phyloP scores from a whole-genome alignment of 2,329 filamentous ascomycete species.

The Coleophoma crateriformis region DNA sequence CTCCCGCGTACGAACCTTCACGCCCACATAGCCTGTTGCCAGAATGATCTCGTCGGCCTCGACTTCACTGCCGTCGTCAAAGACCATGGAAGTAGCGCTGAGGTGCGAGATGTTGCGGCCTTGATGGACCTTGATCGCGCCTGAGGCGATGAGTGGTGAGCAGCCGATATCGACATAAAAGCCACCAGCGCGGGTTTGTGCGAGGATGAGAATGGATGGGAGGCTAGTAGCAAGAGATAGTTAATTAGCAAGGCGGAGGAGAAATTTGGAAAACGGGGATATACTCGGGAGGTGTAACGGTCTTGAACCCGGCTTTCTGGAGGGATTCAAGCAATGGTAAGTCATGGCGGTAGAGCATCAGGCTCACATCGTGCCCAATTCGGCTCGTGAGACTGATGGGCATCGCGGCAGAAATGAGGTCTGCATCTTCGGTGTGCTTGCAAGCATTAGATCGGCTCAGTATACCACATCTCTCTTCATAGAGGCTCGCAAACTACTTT shows the following conservation, averaged over 20 bases:
- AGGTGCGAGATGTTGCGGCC: constrained; percentile 37
- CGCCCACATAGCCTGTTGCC: constrained; percentile 43
- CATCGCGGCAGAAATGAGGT: constrained; percentile 50
- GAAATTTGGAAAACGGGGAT: too few relatives aligned
- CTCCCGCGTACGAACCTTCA: constrained; percentile 40
- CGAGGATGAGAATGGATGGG: constrained; percentile 38
- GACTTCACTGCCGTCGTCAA: constrained; percentile 38
- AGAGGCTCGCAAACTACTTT: constrained; percentile 16
- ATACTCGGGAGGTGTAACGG: constrained; percentile 44
- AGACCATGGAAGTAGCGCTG: constrained; percentile 25
- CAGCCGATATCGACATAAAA: constrained; percentile 52
- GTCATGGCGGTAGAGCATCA: constrained; percentile 28
- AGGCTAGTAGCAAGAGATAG: constrained; percentile 37
- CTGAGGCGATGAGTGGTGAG: constrained; percentile 41
- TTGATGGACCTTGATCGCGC: constrained; percentile 44
- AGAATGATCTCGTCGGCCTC: constrained; percentile 45
- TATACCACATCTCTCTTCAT: too few relatives aligned
- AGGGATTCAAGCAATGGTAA: constrained; percentile 38
- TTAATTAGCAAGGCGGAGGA: too few relatives aligned
- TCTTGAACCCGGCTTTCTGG: constrained; percentile 46
- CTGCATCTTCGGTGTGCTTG: constrained; percentile 46
- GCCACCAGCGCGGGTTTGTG: constrained; percentile 42
- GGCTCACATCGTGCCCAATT: constrained; percentile 40
- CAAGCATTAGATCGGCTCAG: not conserved
- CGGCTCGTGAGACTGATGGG: constrained; percentile 55